Evolutionary conservation across 2,329 filamentous ascomycete genomes (phyloP), one percentile per base, ranked within the genome.

Genomic region (Tolypocladium ovalisporum): DNA sequence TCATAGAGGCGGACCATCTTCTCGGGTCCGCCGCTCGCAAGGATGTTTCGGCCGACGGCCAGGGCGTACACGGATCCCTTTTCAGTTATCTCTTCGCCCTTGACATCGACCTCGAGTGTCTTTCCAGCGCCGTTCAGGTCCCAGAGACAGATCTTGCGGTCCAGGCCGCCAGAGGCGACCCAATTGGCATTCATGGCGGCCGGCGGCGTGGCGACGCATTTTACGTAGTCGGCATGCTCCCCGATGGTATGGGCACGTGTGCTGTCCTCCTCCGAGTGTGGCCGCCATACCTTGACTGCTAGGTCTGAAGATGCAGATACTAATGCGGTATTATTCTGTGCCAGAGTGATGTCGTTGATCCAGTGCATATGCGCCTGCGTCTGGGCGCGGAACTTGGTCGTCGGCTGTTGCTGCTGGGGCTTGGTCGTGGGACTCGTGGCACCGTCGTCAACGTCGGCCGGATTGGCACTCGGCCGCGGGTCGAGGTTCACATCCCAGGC

Each of bases 41-140:
- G 78, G 57, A 99, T 84, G 59, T 82, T 89, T 54, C 86, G 85
- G 52, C 87, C 89, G 1, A 87, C 89, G 39, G 87, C 88, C 59
- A 99, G 78, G 13, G 94, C 90, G 71, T 99, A 99, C 4, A 99
- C 87, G 29, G 94, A 97, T 19, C 94, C 94, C 75, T 99, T 99
- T 65, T 94, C 89, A 4, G 82, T 81, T 49, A 85, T 83, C 67
- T 96, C 92, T 63, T 96, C 90, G 55, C 91, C 90, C 59, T 81
- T 84, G 51, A 90, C 86, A 66, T 95, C 86, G 57, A 99, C 95
- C 67, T 92, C 88, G 37, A 97, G 79, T 56, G 86, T 87, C 74
- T 97, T 88, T 17, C 94, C 93, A 7, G 80, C 86, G 55, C 93
- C 92, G 68, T 88, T 89, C 57, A 99, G 76, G 73, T 99, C 94